A percentile compares a stretch with the other conserved stretches of the same genome.
Evolutionary conservation across 805 yeast genomes (phyloP).

Genomic region (Danielia oregonensis): DNA sequence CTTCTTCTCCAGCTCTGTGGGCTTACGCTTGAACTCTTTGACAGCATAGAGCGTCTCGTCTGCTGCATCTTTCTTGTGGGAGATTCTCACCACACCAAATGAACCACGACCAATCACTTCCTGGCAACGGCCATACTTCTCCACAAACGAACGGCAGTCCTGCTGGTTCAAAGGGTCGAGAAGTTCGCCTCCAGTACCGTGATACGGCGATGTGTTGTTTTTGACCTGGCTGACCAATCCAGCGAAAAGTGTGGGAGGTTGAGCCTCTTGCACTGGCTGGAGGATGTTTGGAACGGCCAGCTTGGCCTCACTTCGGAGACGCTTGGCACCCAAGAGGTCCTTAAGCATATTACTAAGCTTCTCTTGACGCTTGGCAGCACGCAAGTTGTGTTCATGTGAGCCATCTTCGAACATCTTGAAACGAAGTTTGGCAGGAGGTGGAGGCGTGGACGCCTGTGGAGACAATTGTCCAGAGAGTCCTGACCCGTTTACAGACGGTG

Average conservation of each 20-base stretch:
- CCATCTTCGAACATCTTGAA: constrained; percentile 64
- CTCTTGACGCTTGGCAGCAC: constrained; percentile 75
- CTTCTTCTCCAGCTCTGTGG: constrained; percentile 58
- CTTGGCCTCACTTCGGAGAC: constrained; percentile 64
- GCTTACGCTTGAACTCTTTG: constrained; percentile 71
- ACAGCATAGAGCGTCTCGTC: constrained; percentile 71
- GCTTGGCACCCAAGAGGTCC: constrained; percentile 71
- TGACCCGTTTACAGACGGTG: constrained; percentile 8
- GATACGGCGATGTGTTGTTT: constrained; percentile 24
- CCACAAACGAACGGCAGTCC: constrained; percentile 62
- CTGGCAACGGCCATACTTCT: constrained; percentile 91
- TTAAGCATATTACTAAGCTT: constrained; percentile 71
- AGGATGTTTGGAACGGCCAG: constrained; percentile 70
- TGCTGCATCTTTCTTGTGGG: constrained; percentile 57
- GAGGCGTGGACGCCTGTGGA: constrained; percentile 10
- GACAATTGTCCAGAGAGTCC: constrained; percentile 4
- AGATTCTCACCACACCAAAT: constrained; percentile 86
- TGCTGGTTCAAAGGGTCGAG: constrained; percentile 13
- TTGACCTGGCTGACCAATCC: constrained; percentile 61
- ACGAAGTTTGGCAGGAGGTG: constrained; percentile 34
- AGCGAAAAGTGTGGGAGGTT: constrained; percentile 70
- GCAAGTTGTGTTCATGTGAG: constrained; percentile 73
- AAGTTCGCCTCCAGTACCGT: constrained; percentile 16
- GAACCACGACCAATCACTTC: constrained; percentile 93
- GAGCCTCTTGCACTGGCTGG: constrained; percentile 22